Conservation (phyloP, 192 early-diverging fungal genomes). For the Linnemannia exigua region DNA sequence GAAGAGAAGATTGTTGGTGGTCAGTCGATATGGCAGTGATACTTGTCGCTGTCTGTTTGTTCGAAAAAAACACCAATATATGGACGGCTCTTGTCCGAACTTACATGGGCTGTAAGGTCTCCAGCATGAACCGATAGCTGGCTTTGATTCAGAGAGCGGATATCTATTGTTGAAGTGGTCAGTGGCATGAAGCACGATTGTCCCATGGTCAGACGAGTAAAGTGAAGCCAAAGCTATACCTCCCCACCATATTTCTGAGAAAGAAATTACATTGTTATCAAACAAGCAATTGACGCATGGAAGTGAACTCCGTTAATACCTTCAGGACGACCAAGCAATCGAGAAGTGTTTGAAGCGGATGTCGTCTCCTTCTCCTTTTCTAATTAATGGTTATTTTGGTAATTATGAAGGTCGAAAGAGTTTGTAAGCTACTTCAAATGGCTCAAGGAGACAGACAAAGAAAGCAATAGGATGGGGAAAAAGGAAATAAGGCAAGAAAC, state of each 20-base stretch:
- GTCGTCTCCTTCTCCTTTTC: conserved; percentile 26
- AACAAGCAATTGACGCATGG: neutral
- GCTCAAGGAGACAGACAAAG: neutral
- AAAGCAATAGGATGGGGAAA: neutral
- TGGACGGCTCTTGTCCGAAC: neutral
- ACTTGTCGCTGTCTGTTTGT: no score
- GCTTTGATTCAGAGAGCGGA: conserved; percentile 8
- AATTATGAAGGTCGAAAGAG: neutral
- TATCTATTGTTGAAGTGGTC: neutral
- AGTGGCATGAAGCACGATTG: neutral
- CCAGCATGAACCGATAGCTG: conserved; percentile 15
- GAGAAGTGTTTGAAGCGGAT: neutral
- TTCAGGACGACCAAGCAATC: conserved; percentile 5
- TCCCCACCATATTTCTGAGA: neutral
- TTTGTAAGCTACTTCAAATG: neutral
- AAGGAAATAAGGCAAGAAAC: neutral
- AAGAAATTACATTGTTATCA: neutral
- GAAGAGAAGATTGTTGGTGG: neutral
- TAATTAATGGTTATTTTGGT: neutral
- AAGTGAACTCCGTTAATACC: conserved; percentile 9
- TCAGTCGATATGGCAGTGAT: neutral
- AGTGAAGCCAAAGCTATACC: no score
- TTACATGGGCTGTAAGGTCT: neutral
- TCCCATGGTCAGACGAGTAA: neutral
- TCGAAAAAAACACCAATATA: neutral